Evolutionary conservation across 164 flowering plant species (phyloP).

Genomic region (Aristolochia contorta): DNA sequence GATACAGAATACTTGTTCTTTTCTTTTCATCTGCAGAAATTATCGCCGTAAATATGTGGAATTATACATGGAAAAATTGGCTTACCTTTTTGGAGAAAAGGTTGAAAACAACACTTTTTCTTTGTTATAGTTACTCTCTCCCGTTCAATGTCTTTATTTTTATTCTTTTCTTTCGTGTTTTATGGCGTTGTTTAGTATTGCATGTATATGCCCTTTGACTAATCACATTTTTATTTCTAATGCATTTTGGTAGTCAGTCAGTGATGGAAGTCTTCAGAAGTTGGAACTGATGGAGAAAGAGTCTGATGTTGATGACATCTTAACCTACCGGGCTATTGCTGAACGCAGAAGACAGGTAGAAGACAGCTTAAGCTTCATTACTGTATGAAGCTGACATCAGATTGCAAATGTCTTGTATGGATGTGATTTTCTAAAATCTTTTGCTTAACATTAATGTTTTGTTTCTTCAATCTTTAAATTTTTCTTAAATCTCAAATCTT

Average conservation of each 20-base stretch:
- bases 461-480: too few relatives aligned
- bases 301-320: slow-evolving; percentile 73
- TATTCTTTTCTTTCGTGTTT: background rate
- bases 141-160: background rate
- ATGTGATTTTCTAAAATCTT: too few relatives aligned
- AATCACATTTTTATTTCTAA: slow-evolving; percentile 1
- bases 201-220: background rate
- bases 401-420: too few relatives aligned
- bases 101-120: slow-evolving; percentile 20
- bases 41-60: slow-evolving; percentile 63
- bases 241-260: slow-evolving; percentile 41
- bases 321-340: slow-evolving; percentile 73
- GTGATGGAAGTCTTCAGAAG: slow-evolving; percentile 39
- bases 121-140: background rate
- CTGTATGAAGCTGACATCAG: background rate
- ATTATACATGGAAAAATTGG: slow-evolving; percentile 65
- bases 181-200: background rate
- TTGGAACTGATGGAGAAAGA: slow-evolving; percentile 89
- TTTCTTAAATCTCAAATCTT: too few relatives aligned
- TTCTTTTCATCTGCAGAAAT: slow-evolving; percentile 33
- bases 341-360: slow-evolving; percentile 71
- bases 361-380: background rate
- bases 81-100: slow-evolving; percentile 56
- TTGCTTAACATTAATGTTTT: too few relatives aligned
- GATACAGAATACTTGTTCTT: background rate